phyloP scores from a whole-genome alignment of 768 basidiomycete genomes.

The Calocera viscosa region DNA sequence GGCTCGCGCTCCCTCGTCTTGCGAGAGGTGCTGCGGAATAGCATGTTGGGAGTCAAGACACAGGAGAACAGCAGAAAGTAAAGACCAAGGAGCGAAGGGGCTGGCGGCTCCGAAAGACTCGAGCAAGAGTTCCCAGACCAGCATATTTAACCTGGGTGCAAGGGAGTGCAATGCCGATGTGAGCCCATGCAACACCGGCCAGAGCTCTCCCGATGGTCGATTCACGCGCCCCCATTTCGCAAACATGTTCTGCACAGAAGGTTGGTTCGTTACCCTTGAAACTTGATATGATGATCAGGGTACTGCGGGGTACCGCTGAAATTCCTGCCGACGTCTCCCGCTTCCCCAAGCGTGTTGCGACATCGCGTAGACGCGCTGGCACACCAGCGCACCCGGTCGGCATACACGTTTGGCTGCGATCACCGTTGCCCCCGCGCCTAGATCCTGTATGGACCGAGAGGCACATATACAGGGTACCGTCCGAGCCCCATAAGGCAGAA shows the following conservation, averaged over 20 bases:
- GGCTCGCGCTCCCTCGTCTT: background rate
- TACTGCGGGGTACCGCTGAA: background rate
- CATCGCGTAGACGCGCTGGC: background rate
- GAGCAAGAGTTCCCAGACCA: too few relatives aligned
- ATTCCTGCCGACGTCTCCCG: background rate
- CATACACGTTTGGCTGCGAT: background rate
- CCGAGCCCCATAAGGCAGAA: too few relatives aligned
- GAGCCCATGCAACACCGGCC: too few relatives aligned
- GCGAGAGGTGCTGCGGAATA: background rate
- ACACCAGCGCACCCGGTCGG: background rate
- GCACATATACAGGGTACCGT: too few relatives aligned
- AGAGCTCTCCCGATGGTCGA: background rate
- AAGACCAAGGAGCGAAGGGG: background rate
- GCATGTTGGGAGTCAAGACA: background rate
- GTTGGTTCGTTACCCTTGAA: background rate
- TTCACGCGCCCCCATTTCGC: background rate
- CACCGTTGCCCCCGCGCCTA: background rate
- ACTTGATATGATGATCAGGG: conserved; percentile 1
- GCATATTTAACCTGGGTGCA: background rate
- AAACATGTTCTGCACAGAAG: conserved; percentile 1
- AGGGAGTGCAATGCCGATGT: too few relatives aligned
- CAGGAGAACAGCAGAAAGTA: background rate
- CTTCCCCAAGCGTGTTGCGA: background rate
- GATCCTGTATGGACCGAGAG: background rate
- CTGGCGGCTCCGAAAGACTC: background rate